Base-by-base conservation (phyloP, 2,329 filamentous ascomycete genomes). In the Phyllosticta ampelicida region DNA sequence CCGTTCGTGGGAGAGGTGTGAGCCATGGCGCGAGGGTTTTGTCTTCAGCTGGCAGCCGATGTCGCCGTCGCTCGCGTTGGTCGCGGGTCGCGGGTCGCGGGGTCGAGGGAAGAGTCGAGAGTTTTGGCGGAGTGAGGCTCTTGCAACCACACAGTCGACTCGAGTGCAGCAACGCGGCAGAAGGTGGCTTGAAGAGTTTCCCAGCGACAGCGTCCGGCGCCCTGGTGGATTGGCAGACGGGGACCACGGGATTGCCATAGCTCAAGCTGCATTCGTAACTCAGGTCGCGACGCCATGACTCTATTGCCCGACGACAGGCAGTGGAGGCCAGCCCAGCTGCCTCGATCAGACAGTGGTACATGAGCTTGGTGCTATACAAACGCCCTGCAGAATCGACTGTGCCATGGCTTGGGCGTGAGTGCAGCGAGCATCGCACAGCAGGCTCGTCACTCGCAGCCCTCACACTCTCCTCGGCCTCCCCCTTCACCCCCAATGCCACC, bases 1-100 rank as follows among this genome's bases (percentile, higher is more conserved):
- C 57, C 57, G 57, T 59, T 59, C 48, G 57, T 55, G 30, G 57
- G 57, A 6, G 57, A 59, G 23, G 57, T 59, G 51, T 53, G 53
- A 44, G 57, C 57, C 57, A 59, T 59, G 49, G 48, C 53, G 44
- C 29, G 53, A 48, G 48, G 48, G 19, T 18, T 53, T 36, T 55
- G 28, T 28, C 18, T 44, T 26, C 4, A 26, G 23, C 23, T 26
- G 48, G 53, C 48, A 28, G 18, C 51, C 51, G 23, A 29, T 53
- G 51, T 53, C 44, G 36, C 48, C 28, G 20, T 48, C 36, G 53
- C 56, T 59, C 51, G 57, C 26, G 30, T 20, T 44, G 52, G 55
- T 44, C 55, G 48, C 30, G 30, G 52, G 55, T 44, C 55, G 48
- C 30, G 30, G 52, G 50, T 53, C 55, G 55, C 56, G 49, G 51